Evolutionary conservation across 169 alveolate genomes (phyloP), one percentile per base, ranked within the genome.

Genomic region (Miamiensis avidus): DNA sequence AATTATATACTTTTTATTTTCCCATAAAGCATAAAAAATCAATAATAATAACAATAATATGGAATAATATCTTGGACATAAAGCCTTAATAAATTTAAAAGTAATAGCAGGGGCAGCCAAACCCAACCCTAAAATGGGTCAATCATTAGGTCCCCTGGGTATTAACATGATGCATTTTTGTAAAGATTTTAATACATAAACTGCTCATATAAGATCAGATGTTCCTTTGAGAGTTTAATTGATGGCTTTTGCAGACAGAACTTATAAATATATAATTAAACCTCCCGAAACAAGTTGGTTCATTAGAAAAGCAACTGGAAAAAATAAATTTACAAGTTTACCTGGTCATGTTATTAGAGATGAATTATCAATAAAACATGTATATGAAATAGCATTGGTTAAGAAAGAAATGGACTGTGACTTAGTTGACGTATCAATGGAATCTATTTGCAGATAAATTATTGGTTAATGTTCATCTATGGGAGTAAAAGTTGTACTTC

Each of bases 91-190:
- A 1, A 86, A 78, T 75, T 82, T 86, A 28, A 79, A 78, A 75
- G 76, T 86, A 16, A 49, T 74, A 27, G 95, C 95, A 72, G 93
- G 93, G 4, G 85, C 82, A 30, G 95, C 95, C 28, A 92, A 89
- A 69, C 95, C 95, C n/a, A 83, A 89, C 72, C 95, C 95, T 20
- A 92, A 92, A 76, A 92, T 92, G 86, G 95, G 95, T 92, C 89
- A 92, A 78, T 86, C 95, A 0, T 81, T 92, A 27, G 95, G 95
- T 76, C 95, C 95, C 30, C 82, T 92, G n/a, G 95, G 95, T 77
- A 88, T 92, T 4, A 92, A 92, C 76, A 92, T 92, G 95, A 88
- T 89, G 92, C 88, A 89, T 74, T 92, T 92, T 89, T 92, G 95
- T 77, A 92, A 92, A 76, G 93, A 92, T 81, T 92, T 92, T 76